A percentile compares a stretch with the other conserved stretches of the same genome.
phyloP scores from a whole-genome alignment of 768 basidiomycete genomes.

The Podaxis mareebaensis region DNA sequence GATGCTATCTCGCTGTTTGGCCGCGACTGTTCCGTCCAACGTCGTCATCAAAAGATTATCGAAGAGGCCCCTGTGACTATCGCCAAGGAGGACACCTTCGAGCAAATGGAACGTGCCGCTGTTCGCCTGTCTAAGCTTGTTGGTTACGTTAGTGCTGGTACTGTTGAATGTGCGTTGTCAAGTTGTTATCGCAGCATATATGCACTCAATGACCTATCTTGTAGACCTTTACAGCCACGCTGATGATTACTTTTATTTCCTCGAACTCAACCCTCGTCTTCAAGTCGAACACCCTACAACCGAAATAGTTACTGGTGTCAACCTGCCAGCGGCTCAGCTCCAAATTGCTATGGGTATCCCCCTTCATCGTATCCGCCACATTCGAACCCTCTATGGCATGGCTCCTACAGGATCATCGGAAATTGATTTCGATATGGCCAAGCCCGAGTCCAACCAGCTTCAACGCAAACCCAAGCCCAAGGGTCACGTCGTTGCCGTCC shows the following conservation, averaged over 20 bases:
- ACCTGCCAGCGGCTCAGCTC: constrained; percentile 95
- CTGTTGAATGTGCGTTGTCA: constrained; percentile 83
- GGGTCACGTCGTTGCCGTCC: constrained; percentile 98
- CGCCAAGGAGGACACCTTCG: constrained; percentile 87
- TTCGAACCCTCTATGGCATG: constrained; percentile 93
- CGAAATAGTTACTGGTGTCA: constrained; percentile 99
- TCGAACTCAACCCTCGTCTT: constrained; percentile 98
- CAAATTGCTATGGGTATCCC: constrained; percentile 99
- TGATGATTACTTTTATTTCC: constrained; percentile 95
- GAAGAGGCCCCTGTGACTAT: constrained; percentile 99
- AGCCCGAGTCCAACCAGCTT: constrained; percentile 81
- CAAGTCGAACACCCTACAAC: constrained; percentile 99
- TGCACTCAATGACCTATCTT: constrained; percentile 11
- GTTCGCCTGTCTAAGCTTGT: constrained; percentile 98
- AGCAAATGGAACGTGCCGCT: constrained; percentile 99
- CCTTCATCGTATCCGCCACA: constrained; percentile 92
- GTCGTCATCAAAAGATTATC: constrained; percentile 99
- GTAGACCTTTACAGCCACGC: constrained; percentile 91
- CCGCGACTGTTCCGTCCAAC: constrained; percentile 98
- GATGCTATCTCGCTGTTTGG: constrained; percentile 99
- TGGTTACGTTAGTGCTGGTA: constrained; percentile 98
- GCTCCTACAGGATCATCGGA: constrained; percentile 85
- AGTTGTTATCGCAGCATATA: constrained; percentile 17
- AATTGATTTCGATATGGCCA: constrained; percentile 96
- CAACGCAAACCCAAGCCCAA: constrained; percentile 97